These are phyloP conservation scores for Colletotrichum abscissum DNA, from an alignment of 2,329 filamentous ascomycete species.

Conservation along the genomic window DNA sequence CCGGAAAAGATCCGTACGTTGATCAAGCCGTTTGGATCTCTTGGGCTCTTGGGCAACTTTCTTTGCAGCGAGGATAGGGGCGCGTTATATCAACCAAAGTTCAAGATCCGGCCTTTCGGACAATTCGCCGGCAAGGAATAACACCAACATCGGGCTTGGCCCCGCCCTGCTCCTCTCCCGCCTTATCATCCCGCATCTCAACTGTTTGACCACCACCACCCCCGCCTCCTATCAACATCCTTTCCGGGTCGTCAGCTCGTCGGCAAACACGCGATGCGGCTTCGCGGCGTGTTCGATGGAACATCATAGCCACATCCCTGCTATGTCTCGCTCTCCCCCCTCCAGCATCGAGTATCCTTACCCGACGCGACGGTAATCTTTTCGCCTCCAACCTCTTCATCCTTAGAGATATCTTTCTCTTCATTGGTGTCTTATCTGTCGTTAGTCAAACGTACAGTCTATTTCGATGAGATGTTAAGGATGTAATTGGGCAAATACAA, in stretches of 20 bases:
- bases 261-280: conserved; percentile 13
- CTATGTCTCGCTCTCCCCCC: neutral
- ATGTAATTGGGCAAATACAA: neutral
- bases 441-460: no score
- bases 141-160: neutral
- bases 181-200: conserved; percentile 12
- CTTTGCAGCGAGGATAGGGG: neutral
- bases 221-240: neutral
- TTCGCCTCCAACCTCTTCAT: neutral
- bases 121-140: neutral
- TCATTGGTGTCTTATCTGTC: neutral
- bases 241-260: neutral
- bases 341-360: conserved; percentile 10
- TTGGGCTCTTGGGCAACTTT: neutral
- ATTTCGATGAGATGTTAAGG: neutral
- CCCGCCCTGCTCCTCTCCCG: neutral
- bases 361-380: conserved; percentile 13
- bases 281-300: conserved; percentile 8
- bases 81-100: neutral
- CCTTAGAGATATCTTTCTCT: neutral
- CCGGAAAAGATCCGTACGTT: neutral
- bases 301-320: conserved; percentile 19
- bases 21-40: neutral
- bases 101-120: conserved; percentile 1
- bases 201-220: neutral